These are phyloP conservation scores for Talaromyces sp. DNA, from an alignment of 2,329 filamentous ascomycete species.

Conservation along the genomic window DNA sequence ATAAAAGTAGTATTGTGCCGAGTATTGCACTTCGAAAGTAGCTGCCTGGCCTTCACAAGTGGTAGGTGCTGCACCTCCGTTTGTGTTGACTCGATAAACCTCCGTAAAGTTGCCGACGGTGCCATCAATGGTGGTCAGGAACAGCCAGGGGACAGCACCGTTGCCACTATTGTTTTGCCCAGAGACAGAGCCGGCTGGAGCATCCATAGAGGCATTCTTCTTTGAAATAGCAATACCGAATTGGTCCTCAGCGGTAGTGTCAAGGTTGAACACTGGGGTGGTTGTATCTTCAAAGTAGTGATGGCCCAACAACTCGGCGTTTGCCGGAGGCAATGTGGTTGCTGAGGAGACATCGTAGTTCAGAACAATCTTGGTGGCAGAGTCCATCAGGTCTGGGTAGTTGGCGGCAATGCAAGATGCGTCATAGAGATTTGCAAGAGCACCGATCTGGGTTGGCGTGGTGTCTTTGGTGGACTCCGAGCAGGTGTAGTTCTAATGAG, in stretches of 20 bases:
- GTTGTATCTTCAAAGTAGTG: slow-evolving; percentile 73
- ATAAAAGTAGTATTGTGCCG: slow-evolving; percentile 70
- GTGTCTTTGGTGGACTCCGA: slow-evolving; percentile 54
- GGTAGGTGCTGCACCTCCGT: slow-evolving; percentile 69
- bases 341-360: slow-evolving; percentile 54
- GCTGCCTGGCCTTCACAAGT: slow-evolving; percentile 63
- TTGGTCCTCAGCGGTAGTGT: slow-evolving; percentile 45
- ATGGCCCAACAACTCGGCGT: slow-evolving; percentile 63
- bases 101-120: slow-evolving; percentile 63
- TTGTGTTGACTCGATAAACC: slow-evolving; percentile 80
- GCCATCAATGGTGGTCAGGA: slow-evolving; percentile 52
- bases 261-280: slow-evolving; percentile 76
- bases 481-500: slow-evolving; percentile 82
- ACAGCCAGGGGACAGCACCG: slow-evolving; percentile 74
- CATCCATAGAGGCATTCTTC: slow-evolving; percentile 57
- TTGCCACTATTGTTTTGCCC: slow-evolving; percentile 57
- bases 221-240: slow-evolving; percentile 56
- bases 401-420: slow-evolving; percentile 71
- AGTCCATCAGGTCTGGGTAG: slow-evolving; percentile 61
- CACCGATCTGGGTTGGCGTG: slow-evolving; percentile 63
- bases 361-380: slow-evolving; percentile 64
- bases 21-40: slow-evolving; percentile 70
- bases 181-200: slow-evolving; percentile 56
- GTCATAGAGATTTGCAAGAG: slow-evolving; percentile 81
- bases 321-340: slow-evolving; percentile 45